Percentiles rank a stretch among this genome's conserved stretches.
These are phyloP conservation scores for Capsella bursapastoris DNA, from an alignment of 345 rosid genomes.

Conservation along the genomic window DNA sequence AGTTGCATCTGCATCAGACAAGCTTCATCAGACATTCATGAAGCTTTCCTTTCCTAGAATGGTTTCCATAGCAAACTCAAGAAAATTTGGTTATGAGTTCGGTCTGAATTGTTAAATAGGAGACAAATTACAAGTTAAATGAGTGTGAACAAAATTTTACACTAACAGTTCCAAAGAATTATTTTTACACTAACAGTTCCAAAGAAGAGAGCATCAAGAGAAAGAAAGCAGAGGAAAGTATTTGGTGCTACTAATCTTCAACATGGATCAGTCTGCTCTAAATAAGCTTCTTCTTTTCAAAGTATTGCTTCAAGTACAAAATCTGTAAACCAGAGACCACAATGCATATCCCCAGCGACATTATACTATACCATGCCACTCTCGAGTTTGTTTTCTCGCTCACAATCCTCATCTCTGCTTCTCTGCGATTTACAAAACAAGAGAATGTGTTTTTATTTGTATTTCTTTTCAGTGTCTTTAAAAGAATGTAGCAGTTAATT, in stretches of 20 bases:
- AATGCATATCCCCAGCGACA: conserved; percentile 78
- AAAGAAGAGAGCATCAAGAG: not conserved
- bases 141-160: conserved; percentile 22
- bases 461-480: not conserved
- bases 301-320: conserved; percentile 80
- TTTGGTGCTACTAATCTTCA: conserved; percentile 12
- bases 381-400: conserved; percentile 74
- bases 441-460: not conserved
- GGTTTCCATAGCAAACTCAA: too few species aligned
- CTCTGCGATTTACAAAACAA: conserved; percentile 51
- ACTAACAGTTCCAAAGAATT: conserved; percentile 19
- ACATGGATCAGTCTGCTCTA: conserved; percentile 39
- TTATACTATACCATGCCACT: conserved; percentile 76
- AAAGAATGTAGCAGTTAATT: not conserved
- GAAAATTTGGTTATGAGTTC: too few species aligned
- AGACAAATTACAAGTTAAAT: conserved; percentile 33
- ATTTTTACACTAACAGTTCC: conserved; percentile 13
- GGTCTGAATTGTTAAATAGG: too few species aligned
- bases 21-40: too few species aligned
- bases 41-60: too few species aligned
- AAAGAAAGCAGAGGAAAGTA: conserved; percentile 13
- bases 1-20: too few species aligned
- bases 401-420: conserved; percentile 74
- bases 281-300: conserved; percentile 85
- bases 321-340: conserved; percentile 67